Evolutionary conservation across 1,284 basidiomycete genomes (phyloP).

Genomic region (Flammula alnicola): DNA sequence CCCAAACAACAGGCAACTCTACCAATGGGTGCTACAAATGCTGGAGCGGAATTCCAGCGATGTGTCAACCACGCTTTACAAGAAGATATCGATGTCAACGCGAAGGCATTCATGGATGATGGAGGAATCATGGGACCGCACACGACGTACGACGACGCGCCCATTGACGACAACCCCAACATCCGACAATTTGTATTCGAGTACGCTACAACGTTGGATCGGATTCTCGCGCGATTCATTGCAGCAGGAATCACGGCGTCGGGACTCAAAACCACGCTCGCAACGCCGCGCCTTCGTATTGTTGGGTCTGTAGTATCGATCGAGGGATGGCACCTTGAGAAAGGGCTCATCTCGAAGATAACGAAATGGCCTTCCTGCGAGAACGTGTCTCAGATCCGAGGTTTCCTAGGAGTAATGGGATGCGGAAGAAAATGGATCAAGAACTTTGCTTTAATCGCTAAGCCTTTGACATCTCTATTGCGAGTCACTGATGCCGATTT

Average conservation of each 20-base stretch:
- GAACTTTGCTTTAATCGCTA: conserved; percentile 34
- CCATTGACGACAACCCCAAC: conserved; percentile 9
- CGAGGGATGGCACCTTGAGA: conserved; percentile 35
- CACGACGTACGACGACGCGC: conserved; percentile 26
- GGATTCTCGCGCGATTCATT: conserved; percentile 26
- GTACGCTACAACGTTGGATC: conserved; percentile 26
- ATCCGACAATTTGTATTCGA: conserved; percentile 32
- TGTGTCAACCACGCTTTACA: conserved; percentile 26
- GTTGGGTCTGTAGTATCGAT: conserved; percentile 33
- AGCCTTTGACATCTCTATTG: conserved; percentile 32
- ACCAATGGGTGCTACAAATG: conserved; percentile 33
- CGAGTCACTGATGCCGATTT: conserved; percentile 23
- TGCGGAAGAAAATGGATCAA: conserved; percentile 36
- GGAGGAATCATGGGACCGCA: conserved; percentile 30
- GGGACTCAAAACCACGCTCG: conserved; percentile 31
- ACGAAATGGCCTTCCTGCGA: conserved; percentile 33
- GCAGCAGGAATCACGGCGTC: conserved; percentile 34
- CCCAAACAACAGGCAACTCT: conserved; percentile 23
- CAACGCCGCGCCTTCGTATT: conserved; percentile 27
- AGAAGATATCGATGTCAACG: conserved; percentile 19
- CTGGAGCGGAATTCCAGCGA: conserved; percentile 31
- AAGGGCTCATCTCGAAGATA: conserved; percentile 32
- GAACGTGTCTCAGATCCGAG: conserved; percentile 33
- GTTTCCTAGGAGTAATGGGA: conserved; percentile 38
- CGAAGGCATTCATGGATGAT: conserved; percentile 35